A percentile compares a stretch with the other conserved stretches of the same genome.
phyloP scores from a whole-genome alignment of 768 basidiomycete species.

The Clathrus columnatus region DNA sequence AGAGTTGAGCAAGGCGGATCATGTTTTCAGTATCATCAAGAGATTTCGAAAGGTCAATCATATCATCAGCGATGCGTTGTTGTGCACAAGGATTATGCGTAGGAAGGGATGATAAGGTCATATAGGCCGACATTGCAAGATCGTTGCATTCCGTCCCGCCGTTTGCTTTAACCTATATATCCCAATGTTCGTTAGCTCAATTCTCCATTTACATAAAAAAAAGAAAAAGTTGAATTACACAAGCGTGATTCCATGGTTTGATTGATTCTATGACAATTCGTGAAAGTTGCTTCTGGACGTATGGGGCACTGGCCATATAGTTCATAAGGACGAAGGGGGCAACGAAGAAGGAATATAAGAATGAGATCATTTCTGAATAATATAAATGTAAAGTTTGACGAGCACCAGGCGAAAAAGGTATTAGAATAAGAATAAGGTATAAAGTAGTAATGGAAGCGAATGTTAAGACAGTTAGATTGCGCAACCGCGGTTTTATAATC shows the following conservation, averaged over 20 bases:
- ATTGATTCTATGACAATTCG: constrained; percentile 35
- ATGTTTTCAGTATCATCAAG: constrained; percentile 37
- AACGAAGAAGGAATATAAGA: not conserved
- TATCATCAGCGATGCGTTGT: constrained; percentile 45
- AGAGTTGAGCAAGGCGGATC: constrained; percentile 45
- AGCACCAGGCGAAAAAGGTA: not conserved
- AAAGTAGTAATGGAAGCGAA: not conserved
- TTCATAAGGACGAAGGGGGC: not conserved
- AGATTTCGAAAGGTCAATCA: constrained; percentile 38
- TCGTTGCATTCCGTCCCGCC: constrained; percentile 50
- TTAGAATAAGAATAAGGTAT: not conserved
- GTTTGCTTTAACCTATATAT: constrained; percentile 29
- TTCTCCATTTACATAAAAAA: no score
- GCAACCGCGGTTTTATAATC: not conserved
- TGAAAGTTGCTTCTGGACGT: constrained; percentile 38
- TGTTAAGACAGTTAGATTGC: not conserved
- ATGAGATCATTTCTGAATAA: not conserved
- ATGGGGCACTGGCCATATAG: constrained; percentile 22
- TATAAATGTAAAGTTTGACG: not conserved
- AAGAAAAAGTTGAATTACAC: constrained; percentile 16
- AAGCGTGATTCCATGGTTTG: constrained; percentile 37
- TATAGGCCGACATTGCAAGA: constrained; percentile 45
- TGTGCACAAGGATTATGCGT: constrained; percentile 45
- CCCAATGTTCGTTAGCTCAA: not conserved
- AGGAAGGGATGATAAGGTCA: constrained; percentile 41